These are phyloP conservation scores for Rhynchosporium graminicola DNA, from an alignment of 2,329 filamentous ascomycete species.

Conservation along the genomic window DNA sequence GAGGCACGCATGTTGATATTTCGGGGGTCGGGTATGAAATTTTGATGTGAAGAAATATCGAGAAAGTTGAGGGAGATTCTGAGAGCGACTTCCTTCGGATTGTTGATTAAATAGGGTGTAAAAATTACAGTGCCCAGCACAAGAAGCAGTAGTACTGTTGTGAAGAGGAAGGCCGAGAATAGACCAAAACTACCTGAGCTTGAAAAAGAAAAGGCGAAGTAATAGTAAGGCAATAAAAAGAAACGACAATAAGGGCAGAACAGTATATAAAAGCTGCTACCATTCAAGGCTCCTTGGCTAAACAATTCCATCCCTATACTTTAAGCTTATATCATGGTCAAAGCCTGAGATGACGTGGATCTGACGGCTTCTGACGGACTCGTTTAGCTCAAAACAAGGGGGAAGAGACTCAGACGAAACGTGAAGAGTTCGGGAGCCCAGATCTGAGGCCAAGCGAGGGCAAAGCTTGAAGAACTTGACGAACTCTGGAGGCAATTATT, in stretches of 20 bases:
- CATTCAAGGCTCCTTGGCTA: not conserved
- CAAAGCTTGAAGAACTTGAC: not conserved
- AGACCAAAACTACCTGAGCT: not conserved
- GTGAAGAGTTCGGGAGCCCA: constrained; percentile 5
- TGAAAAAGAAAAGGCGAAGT: not conserved
- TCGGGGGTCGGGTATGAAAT: too few species aligned
- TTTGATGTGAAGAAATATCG: not conserved
- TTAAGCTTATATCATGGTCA: not conserved
- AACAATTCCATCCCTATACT: not conserved
- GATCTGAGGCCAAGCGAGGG: constrained; percentile 14
- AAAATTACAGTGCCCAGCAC: constrained; percentile 7
- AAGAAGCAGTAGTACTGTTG: not conserved
- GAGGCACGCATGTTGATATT: constrained; percentile 22
- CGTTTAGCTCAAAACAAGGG: constrained; percentile 7
- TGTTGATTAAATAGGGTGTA: not conserved
- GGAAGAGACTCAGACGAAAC: constrained; percentile 22
- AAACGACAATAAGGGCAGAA: not conserved
- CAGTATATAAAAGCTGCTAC: constrained; percentile 2
- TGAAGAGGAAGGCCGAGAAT: not conserved
- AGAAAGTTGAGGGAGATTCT: not conserved
- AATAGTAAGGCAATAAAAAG: not conserved
- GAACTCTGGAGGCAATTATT: not conserved
- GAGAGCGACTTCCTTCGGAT: not conserved
- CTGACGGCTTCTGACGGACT: constrained; percentile 13
- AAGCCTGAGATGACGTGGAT: constrained; percentile 7